Conservation (phyloP, 2,329 filamentous ascomycete species). For the Arthrinium puccinioides region DNA sequence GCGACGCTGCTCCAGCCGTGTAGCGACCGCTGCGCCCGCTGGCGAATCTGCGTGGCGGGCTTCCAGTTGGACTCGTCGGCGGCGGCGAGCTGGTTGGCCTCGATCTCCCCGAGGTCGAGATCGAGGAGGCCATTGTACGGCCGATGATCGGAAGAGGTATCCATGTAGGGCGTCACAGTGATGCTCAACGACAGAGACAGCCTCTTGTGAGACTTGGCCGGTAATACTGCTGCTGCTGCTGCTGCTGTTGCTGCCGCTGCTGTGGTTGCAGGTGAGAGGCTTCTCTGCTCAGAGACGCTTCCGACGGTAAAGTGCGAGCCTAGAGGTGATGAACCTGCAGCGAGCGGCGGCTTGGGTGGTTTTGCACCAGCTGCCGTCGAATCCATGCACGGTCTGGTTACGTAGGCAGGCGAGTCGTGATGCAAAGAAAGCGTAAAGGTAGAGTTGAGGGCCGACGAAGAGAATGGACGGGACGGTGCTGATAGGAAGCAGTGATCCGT, state of each 20-base stretch:
- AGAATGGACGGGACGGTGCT: no score
- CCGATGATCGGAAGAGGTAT: no score
- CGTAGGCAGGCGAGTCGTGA: no score
- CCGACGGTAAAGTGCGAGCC: no score
- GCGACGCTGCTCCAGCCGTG: not conserved
- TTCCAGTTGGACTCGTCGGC: constrained; percentile 14
- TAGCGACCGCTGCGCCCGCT: not conserved
- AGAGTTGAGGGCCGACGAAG: no score
- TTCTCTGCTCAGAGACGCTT: no score
- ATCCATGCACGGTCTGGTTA: not conserved
- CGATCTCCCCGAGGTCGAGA: not conserved
- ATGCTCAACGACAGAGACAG: not conserved
- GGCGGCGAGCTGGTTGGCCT: not conserved
- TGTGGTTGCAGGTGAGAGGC: not conserved
- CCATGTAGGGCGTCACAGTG: no score
- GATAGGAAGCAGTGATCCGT: no score
- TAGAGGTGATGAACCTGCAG: not conserved
- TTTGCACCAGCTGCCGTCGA: no score
- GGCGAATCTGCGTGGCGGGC: constrained; percentile 12
- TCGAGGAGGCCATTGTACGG: not conserved
- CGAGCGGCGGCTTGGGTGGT: not conserved
- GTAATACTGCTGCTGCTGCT: not conserved
- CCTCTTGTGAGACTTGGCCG: not conserved
- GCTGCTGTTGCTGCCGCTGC: no score
- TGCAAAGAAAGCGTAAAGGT: no score